Base-by-base conservation (phyloP, 352 stramenopile species). In the Phytophthora multivora region DNA sequence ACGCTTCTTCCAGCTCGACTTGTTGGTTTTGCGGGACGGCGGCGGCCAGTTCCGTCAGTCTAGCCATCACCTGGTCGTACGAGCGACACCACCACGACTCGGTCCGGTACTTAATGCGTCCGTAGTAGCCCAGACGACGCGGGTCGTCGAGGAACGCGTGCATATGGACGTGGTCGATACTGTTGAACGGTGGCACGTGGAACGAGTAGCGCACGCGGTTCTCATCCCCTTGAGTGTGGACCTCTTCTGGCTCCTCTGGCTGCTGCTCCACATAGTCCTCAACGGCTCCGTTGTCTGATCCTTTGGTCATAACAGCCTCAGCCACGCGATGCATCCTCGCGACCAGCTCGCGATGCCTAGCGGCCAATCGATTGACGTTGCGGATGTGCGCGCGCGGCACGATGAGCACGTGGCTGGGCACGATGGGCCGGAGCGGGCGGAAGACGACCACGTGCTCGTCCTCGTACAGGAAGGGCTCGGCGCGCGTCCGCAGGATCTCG, bases 91-190 rank as follows among this genome's bases (percentile, higher is more conserved):
- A 95, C 82, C 80, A 93, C 50, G 86, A 91, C 70, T 89, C 66
- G 31, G 86, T 93, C 25, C 76, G 71, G 69, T 93, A 95, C 61
- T 95, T 93, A 66, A 95, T 64, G 26, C 79, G 75, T 19, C 82
- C 82, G 26, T 88, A 81, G 43, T 79, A 84, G 9, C 81, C 78
- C 18, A 86, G 46, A 10, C 52, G 67, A 36, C 57, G 55, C 8
- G 58, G 55, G 28, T 77, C 69, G 46, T 82, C 68, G 25, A 55
- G 65, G 62, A 95, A 93, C 23, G 81, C 84, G 66, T 95, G 86
- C 84, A 95, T 93, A 67, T 95, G 86, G 25, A 95, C 83, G 62
- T 95, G 86, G 66, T 95, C 86, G 59, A 93, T 95, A 62, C 80
- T 91, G 73, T 95, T 95, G 61, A 93, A 93, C 9, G 86, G 86